Conservation (phyloP, 371 early-diverging fungal species). For the Parasitella parasitica region DNA sequence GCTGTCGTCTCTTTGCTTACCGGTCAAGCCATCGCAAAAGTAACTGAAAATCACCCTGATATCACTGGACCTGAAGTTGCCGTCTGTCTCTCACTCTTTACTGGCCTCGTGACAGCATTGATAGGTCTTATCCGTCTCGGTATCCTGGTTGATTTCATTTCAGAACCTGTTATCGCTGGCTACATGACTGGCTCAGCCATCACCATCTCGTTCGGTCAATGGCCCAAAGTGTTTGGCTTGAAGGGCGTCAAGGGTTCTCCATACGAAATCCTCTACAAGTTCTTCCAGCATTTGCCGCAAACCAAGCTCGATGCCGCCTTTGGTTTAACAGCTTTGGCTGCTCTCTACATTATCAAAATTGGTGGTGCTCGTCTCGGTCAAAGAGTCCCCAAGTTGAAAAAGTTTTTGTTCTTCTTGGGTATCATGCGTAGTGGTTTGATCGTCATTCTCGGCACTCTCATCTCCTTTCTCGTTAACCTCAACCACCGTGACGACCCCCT, state of each 20-base stretch:
- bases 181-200: constrained; percentile 76
- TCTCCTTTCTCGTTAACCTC: constrained; percentile 30
- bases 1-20: constrained; percentile 82
- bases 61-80: constrained; percentile 47
- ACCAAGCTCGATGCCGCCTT: constrained; percentile 51
- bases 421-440: constrained; percentile 50
- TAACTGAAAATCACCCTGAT: constrained; percentile 19
- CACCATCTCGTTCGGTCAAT: constrained; percentile 73
- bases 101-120: constrained; percentile 56
- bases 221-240: constrained; percentile 73
- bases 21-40: constrained; percentile 59
- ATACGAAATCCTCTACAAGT: constrained; percentile 51
- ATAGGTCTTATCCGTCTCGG: constrained; percentile 79
- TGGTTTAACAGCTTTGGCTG: constrained; percentile 40
- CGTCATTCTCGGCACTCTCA: constrained; percentile 37
- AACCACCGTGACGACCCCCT: constrained; percentile 16
- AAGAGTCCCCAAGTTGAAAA: constrained; percentile 27
- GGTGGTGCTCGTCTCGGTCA: constrained; percentile 28
- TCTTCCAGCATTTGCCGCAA: constrained; percentile 32
- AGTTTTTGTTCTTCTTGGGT: constrained; percentile 39
- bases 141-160: constrained; percentile 83
- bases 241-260: constrained; percentile 46
- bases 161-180: constrained; percentile 70
- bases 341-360: constrained; percentile 43
- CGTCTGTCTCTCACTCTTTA: constrained; percentile 54